Percentiles rank a stretch among this genome's conserved stretches.
Evolutionary conservation across 176 grass and related monocot genomes (phyloP).

Genomic region (Calamus simplicifolius): DNA sequence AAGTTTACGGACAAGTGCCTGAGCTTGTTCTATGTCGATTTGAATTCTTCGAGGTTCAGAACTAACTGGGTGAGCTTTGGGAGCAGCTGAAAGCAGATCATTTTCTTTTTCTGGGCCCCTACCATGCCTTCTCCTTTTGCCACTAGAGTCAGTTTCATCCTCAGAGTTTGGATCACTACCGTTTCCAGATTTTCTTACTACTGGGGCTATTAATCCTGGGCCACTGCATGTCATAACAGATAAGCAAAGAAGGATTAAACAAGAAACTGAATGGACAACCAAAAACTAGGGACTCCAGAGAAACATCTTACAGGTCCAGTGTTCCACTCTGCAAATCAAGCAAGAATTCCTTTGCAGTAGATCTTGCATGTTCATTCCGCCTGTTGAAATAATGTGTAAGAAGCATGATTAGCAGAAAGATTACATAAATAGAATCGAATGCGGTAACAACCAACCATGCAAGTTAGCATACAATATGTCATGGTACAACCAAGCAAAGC

Average conservation of each 20-base stretch:
- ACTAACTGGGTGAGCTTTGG: constrained; percentile 63
- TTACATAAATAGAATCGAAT: background rate
- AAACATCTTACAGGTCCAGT: constrained; percentile 75
- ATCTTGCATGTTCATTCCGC: constrained; percentile 40
- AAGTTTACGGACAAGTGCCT: constrained; percentile 63
- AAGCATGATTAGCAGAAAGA: background rate
- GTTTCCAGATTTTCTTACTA: constrained; percentile 43
- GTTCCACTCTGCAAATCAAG: constrained; percentile 90
- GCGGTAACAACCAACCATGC: background rate
- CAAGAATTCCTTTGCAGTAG: constrained; percentile 66
- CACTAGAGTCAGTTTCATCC: constrained; percentile 63
- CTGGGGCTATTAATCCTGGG: constrained; percentile 46
- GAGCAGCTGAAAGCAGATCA: constrained; percentile 55
- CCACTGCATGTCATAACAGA: constrained; percentile 41
- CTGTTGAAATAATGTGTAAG: constrained; percentile 7
- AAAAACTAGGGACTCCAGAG: constrained; percentile 3
- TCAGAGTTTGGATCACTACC: constrained; percentile 83
- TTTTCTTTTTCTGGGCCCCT: constrained; percentile 57
- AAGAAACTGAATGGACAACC: background rate
- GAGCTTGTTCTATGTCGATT: constrained; percentile 69
- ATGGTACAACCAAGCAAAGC: too few relatives aligned
- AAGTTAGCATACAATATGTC: background rate
- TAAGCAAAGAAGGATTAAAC: background rate
- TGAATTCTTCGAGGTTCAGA: constrained; percentile 69
- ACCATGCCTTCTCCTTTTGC: constrained; percentile 70